Evolutionary conservation across 495 filamentous ascomycete genomes (phyloP).

Genomic region (Lichina pygmaea): DNA sequence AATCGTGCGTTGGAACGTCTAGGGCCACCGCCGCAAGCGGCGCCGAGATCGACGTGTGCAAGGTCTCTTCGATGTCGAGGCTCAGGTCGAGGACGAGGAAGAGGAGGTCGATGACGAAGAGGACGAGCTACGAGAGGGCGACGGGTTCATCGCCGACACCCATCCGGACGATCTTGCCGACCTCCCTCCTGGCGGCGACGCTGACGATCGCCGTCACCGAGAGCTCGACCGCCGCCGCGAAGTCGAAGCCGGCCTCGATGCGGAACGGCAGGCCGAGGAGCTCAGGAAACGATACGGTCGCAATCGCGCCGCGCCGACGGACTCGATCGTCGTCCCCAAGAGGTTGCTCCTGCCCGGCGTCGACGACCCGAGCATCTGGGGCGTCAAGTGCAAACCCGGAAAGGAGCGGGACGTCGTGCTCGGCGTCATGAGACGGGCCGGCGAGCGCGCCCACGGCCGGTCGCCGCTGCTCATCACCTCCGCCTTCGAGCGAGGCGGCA

Average conservation of each 20-base stretch:
- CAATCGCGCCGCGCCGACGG: constrained; percentile 23
- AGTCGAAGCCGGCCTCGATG: constrained; percentile 58
- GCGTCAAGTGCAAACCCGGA: constrained; percentile 70
- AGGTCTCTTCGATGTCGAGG: constrained; percentile 1
- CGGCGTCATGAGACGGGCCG: constrained; percentile 61
- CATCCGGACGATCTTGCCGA: constrained; percentile 78
- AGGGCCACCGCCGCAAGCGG: constrained; percentile 4
- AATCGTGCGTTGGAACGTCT: neutral
- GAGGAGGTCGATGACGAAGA: constrained; percentile 4
- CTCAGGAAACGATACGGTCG: constrained; percentile 64
- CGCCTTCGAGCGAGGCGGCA: constrained; percentile 67
- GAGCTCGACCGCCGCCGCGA: constrained; percentile 84
- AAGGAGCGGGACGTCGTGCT: constrained; percentile 84
- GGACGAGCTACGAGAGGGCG: constrained; percentile 51
- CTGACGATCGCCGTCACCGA: constrained; percentile 75
- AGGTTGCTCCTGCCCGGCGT: constrained; percentile 76
- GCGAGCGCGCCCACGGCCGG: constrained; percentile 45
- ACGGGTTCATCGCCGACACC: constrained; percentile 58
- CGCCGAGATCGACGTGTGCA: constrained; percentile 1
- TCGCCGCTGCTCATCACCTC: constrained; percentile 56
- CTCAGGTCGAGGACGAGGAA: constrained; percentile 1
- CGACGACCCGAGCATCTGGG: constrained; percentile 91
- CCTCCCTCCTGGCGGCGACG: constrained; percentile 47
- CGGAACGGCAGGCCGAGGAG: constrained; percentile 73
- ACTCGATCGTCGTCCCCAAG: constrained; percentile 47